Evolutionary conservation across 2,329 filamentous ascomycete species (phyloP).

Genomic region (Pseudopithomyces chartarum): DNA sequence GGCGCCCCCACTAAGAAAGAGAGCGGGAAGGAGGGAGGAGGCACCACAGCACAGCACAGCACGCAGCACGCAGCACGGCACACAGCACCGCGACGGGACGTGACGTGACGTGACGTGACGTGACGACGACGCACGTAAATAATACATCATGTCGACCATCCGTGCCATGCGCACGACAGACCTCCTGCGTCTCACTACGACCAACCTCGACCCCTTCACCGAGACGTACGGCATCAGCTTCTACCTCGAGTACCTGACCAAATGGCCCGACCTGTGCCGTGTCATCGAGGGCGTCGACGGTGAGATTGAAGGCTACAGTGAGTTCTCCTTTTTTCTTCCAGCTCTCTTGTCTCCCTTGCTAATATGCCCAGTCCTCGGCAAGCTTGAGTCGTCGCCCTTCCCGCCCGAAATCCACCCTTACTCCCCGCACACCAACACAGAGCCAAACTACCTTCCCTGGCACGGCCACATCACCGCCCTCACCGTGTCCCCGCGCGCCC

Average conservation of each 20-base stretch:
- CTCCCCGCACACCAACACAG: conserved; percentile 57
- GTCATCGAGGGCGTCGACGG: conserved; percentile 85
- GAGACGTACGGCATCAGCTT: conserved; percentile 96
- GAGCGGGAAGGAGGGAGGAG: not conserved
- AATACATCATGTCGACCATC: conserved; percentile 84
- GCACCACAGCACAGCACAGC: no score
- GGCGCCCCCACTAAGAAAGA: not conserved
- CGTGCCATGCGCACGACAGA: conserved; percentile 73
- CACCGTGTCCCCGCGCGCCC: conserved; percentile 85
- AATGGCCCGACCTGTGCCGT: conserved; percentile 94
- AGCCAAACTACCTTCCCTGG: conserved; percentile 88
- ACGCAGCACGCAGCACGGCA: no score
- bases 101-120: no score
- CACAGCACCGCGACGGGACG: not conserved
- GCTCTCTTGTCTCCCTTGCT: not conserved
- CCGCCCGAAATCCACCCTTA: conserved; percentile 75
- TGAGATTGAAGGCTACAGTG: conserved; percentile 95
- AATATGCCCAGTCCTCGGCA: conserved; percentile 80
- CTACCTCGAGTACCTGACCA: conserved; percentile 93
- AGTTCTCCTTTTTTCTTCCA: conserved; percentile 32
- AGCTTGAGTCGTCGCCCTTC: conserved; percentile 81
- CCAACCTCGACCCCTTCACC: conserved; percentile 95
- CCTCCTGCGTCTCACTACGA: conserved; percentile 86
- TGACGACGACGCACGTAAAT: not conserved
- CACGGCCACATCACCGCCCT: conserved; percentile 97